phyloP scores from a whole-genome alignment of 2,329 filamentous ascomycete genomes.

The Elsinoe australis region DNA sequence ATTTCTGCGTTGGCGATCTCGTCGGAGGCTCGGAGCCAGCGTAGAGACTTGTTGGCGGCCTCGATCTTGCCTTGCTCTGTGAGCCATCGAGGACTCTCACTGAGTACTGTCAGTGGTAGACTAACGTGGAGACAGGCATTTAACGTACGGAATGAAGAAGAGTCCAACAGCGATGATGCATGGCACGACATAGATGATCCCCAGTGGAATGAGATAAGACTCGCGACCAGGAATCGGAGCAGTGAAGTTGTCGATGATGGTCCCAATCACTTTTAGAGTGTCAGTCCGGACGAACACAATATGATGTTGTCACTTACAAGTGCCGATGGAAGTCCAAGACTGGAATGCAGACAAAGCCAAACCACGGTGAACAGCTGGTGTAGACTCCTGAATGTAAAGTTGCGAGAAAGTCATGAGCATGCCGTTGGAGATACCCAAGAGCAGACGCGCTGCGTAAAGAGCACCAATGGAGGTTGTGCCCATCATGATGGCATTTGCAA shows the following conservation, averaged over 20 bases:
- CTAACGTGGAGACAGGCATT: not conserved
- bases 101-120: not conserved
- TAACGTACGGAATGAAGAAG: conserved; percentile 29
- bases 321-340: conserved; percentile 43
- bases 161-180: conserved; percentile 40
- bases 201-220: conserved; percentile 42
- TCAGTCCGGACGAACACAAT: not conserved
- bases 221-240: conserved; percentile 26
- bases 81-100: conserved; percentile 36
- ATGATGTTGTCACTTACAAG: conserved; percentile 11
- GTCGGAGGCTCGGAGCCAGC: conserved; percentile 22
- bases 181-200: conserved; percentile 49
- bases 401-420: conserved; percentile 52
- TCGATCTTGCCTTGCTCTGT: conserved; percentile 25
- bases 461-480: conserved; percentile 45
- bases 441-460: conserved; percentile 48
- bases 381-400: conserved; percentile 45
- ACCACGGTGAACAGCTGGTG: conserved; percentile 45
- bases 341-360: conserved; percentile 44
- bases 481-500: conserved; percentile 53
- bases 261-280: conserved; percentile 32
- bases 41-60: conserved; percentile 20
- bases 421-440: conserved; percentile 51
- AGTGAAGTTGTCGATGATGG: conserved; percentile 47
- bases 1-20: conserved; percentile 21